phyloP scores from a whole-genome alignment of 1,284 basidiomycete genomes.

The Tetrapyrgos nigripes region DNA sequence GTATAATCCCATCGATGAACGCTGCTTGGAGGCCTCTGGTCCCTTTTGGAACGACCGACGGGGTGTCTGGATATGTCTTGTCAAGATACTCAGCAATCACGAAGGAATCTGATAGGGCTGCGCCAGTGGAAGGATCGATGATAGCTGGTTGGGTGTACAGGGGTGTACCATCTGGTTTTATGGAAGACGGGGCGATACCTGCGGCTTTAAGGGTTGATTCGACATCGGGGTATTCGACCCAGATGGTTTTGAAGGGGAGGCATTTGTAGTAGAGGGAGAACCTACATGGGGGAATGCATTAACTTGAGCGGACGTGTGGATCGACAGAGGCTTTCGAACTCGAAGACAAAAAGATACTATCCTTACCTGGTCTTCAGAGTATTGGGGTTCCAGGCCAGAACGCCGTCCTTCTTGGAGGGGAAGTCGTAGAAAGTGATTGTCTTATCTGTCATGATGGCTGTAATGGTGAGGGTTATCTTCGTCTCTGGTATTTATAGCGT shows the following conservation, averaged over 20 bases:
- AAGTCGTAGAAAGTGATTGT: too few relatives aligned
- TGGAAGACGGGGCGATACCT: conserved; percentile 33
- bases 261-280: conserved; percentile 14
- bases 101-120: conserved; percentile 32
- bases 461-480: too few relatives aligned
- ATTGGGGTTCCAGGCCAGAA: too few relatives aligned
- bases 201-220: background rate
- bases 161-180: conserved; percentile 17
- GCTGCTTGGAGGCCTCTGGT: conserved; percentile 28
- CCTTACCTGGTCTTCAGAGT: too few relatives aligned
- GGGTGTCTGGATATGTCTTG: conserved; percentile 35
- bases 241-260: conserved; percentile 13
- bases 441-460: too few relatives aligned
- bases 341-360: too few relatives aligned
- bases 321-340: too few relatives aligned
- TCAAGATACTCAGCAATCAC: conserved; percentile 41
- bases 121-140: conserved; percentile 20
- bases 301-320: too few relatives aligned
- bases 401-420: too few relatives aligned
- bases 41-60: conserved; percentile 18
- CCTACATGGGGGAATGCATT: too few relatives aligned
- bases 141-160: conserved; percentile 30
- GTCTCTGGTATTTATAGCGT: too few relatives aligned
- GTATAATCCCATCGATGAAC: conserved; percentile 14
- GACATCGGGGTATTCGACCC: conserved; percentile 16